Evolutionary conservation across 495 filamentous ascomycete species (phyloP).

Genomic region (Hypomontagnella submonticulosa): DNA sequence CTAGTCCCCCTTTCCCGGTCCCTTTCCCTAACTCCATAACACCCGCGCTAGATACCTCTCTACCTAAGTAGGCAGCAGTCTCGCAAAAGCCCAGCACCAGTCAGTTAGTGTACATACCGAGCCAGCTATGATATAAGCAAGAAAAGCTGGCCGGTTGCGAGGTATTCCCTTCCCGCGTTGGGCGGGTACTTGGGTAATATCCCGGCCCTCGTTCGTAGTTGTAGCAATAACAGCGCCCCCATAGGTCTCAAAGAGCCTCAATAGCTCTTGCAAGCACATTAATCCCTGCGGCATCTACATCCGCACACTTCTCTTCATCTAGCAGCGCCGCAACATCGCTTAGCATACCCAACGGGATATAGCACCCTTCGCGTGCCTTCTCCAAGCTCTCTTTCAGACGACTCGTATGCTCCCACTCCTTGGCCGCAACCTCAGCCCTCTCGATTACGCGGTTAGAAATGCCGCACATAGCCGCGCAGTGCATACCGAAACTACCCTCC

Average conservation of each 20-base stretch:
- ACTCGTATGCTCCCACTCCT: slow-evolving; percentile 94
- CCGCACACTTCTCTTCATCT: slow-evolving; percentile 63
- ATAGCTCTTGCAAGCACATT: slow-evolving; percentile 82
- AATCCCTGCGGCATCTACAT: slow-evolving; percentile 64
- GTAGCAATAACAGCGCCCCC: slow-evolving; percentile 1
- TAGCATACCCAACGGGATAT: slow-evolving; percentile 86
- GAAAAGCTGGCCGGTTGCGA: too few relatives aligned
- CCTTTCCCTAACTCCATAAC: too few relatives aligned
- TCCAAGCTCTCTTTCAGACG: slow-evolving; percentile 89
- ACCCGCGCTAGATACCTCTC: too few relatives aligned
- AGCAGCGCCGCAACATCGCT: slow-evolving; percentile 92
- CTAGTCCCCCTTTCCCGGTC: too few relatives aligned
- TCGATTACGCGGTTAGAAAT: slow-evolving; percentile 86
- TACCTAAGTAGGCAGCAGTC: too few relatives aligned
- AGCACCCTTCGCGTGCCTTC: slow-evolving; percentile 75
- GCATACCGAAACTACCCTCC: slow-evolving; percentile 98
- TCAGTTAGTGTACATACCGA: too few relatives aligned
- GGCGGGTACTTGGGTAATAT: too few relatives aligned
- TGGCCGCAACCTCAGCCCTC: slow-evolving; percentile 88
- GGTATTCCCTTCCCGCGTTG: too few relatives aligned
- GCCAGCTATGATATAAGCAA: too few relatives aligned
- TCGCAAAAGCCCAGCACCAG: slow-evolving; percentile 28
- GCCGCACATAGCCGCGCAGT: slow-evolving; percentile 98
- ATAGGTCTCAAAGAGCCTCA: slow-evolving; percentile 79
- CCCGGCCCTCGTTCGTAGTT: too few relatives aligned